These are phyloP conservation scores for Scedosporium aurantiacum DNA, from an alignment of 2,329 filamentous ascomycete genomes.

Conservation along the genomic window DNA sequence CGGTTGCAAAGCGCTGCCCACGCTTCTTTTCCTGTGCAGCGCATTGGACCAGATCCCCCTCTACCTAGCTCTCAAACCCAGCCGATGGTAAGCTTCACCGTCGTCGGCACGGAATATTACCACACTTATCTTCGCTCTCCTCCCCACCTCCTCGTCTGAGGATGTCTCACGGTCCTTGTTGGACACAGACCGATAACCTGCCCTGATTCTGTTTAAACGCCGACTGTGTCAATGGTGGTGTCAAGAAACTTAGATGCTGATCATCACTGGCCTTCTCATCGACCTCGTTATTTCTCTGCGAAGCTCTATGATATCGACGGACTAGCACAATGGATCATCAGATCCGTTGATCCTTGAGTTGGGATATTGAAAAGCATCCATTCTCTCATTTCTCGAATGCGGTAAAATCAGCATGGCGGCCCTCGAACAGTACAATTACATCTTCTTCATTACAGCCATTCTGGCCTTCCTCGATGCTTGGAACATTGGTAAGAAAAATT, in stretches of 20 bases:
- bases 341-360: no score
- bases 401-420: slow-evolving; percentile 17
- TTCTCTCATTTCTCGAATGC: neutral
- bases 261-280: no score
- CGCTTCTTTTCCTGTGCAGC: neutral
- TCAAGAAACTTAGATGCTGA: no score
- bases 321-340: neutral
- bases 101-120: neutral
- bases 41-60: neutral
- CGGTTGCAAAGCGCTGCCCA: neutral
- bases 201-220: no score
- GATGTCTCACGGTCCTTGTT: neutral
- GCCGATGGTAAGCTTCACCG: neutral
- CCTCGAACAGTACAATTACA: slow-evolving; percentile 40
- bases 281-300: no score
- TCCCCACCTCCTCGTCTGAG: no score
- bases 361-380: neutral
- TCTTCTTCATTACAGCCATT: slow-evolving; percentile 44
- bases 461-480: slow-evolving; percentile 48
- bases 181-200: no score
- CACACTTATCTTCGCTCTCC: neutral
- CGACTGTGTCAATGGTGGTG: no score
- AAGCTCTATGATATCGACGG: no score
- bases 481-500: slow-evolving; percentile 48
- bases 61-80: neutral